Conservation (phyloP, 768 basidiomycete species). For the Suillus bovinus region DNA sequence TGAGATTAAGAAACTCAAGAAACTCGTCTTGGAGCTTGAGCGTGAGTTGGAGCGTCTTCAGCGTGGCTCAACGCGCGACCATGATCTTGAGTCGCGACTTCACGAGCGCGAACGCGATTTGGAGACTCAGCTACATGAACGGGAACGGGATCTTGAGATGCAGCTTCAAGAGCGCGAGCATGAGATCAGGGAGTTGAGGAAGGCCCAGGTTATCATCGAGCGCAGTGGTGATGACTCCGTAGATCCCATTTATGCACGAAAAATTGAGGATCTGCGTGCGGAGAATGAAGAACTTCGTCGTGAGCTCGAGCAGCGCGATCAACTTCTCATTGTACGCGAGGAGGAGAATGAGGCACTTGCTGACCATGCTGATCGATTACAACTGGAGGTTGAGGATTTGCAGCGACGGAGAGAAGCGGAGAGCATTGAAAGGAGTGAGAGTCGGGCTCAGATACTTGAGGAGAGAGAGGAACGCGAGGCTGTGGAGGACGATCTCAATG, state of each 20-base stretch:
- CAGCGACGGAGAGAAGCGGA: constrained; percentile 64
- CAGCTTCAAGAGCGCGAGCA: constrained; percentile 71
- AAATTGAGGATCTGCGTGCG: constrained; percentile 57
- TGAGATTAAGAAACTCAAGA: constrained; percentile 91
- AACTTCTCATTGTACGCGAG: constrained; percentile 53
- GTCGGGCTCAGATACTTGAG: constrained; percentile 68
- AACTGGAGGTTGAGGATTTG: constrained; percentile 65
- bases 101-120: constrained; percentile 29
- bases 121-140: constrained; percentile 39
- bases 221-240: constrained; percentile 45
- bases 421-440: constrained; percentile 68
- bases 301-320: constrained; percentile 58
- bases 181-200: constrained; percentile 66
- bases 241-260: constrained; percentile 46
- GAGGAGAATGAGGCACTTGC: constrained; percentile 73
- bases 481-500: constrained; percentile 77
- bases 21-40: constrained; percentile 82
- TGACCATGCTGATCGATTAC: constrained; percentile 65
- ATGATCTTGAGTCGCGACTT: constrained; percentile 39
- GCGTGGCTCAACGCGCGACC: constrained; percentile 35
- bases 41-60: constrained; percentile 74
- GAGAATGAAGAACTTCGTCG: constrained; percentile 64
- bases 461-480: constrained; percentile 74
- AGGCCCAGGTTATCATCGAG: constrained; percentile 58
- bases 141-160: constrained; percentile 77